Evolutionary conservation across 163 green algal species (phyloP).

Genomic region (Volvox carteri): DNA sequence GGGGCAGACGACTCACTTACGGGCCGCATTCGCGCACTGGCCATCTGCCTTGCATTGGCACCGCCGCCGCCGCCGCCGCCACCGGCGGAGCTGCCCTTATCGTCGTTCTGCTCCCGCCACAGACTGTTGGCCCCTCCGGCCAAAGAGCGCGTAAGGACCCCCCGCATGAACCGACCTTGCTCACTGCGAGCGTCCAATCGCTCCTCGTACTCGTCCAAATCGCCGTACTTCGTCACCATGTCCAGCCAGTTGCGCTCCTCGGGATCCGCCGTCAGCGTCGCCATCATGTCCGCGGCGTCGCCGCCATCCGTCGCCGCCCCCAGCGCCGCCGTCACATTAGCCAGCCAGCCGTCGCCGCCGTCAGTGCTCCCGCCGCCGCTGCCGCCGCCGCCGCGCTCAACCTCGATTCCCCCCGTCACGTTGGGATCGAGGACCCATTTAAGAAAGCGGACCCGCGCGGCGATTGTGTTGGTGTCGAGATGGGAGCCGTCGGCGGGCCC

Average conservation of each 20-base stretch:
- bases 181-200: background rate
- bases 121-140: slow-evolving; percentile 61
- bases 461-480: slow-evolving; percentile 8
- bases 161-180: slow-evolving; percentile 58
- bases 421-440: slow-evolving; percentile 38
- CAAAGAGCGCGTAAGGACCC: slow-evolving; percentile 52
- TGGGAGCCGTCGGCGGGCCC: background rate
- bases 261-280: slow-evolving; percentile 59
- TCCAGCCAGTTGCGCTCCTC: slow-evolving; percentile 56
- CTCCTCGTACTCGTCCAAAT: slow-evolving; percentile 5
- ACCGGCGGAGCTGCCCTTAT: background rate
- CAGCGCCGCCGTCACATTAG: background rate
- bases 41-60: background rate
- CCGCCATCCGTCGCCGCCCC: background rate
- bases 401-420: slow-evolving; percentile 9
- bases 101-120: slow-evolving; percentile 44
- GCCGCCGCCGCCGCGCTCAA: background rate
- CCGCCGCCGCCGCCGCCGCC: background rate
- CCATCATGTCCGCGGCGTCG: slow-evolving; percentile 30
- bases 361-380: background rate
- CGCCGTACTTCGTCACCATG: slow-evolving; percentile 20
- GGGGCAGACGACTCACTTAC: slow-evolving; percentile 16
- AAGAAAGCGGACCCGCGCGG: slow-evolving; percentile 21
- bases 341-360: background rate
- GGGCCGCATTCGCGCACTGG: slow-evolving; percentile 19